Base-by-base conservation (phyloP, 169 alveolate species). In the Eimeria praecox region DNA sequence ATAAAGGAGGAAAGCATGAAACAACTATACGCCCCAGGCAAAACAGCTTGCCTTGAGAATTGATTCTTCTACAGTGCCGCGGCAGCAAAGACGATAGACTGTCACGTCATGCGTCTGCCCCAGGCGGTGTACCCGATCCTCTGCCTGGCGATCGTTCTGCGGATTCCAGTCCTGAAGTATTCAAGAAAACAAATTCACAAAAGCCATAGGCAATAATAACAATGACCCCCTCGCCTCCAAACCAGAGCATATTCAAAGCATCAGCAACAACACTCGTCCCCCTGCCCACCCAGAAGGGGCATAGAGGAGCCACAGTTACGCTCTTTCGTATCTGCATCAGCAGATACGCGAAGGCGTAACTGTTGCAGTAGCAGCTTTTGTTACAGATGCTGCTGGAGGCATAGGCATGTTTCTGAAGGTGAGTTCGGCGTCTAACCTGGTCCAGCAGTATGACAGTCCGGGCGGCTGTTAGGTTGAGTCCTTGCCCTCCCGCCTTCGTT, bases 401-500 rank as follows among this genome's bases (percentile, higher is more conserved):
- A n/a, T n/a, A n/a, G n/a, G n/a, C n/a, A n/a, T n/a, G n/a, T n/a
- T n/a, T n/a, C n/a, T n/a, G n/a, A n/a, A n/a, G n/a, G n/a, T n/a
- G 86, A 20, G 3, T 24, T 16, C 20, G 2, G 9, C 27, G 12
- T 1, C 82, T 35, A 54, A 96, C 98, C 96, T 98, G 99, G 73
- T 98, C 99, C 99, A 98, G 98, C 89, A 99, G 98, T 14, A 99
- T 98, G 24, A 99, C 99, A 16, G 99, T 98, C 91, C 99, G 99
- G n/a, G 99, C 99, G 5, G 99, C 98, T 89, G 99, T 98, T 35
- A 99, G 98, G 97, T 99, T 99, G 35, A 99, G 98, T 20, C 99
- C 99, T n/a, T 98, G 98, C 2, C 99, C 99, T 1, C 99, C 99
- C 2, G 99, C 99, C 92, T 99, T 98, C 5, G 99, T 99, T 56